Percentiles rank a stretch among this genome's conserved stretches.
These are phyloP conservation scores for Pseudogymnoascus sp. DNA, from an alignment of 2,329 filamentous ascomycete species.

Conservation along the genomic window DNA sequence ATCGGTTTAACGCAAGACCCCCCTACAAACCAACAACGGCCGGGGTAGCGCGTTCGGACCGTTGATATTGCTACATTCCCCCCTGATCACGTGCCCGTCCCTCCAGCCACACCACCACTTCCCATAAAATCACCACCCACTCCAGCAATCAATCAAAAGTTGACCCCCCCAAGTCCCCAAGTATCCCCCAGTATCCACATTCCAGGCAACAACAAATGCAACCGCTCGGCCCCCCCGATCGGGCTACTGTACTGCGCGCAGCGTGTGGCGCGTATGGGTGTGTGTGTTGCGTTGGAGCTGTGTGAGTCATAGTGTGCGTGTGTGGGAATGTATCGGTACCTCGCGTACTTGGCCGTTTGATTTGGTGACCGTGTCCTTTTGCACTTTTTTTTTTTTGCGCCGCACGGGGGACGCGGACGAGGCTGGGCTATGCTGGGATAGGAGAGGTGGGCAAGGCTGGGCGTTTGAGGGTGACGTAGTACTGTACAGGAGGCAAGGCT, in stretches of 20 bases:
- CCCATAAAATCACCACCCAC: too few relatives aligned
- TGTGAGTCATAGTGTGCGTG: background rate
- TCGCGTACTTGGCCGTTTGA: background rate
- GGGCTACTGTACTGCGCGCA: background rate
- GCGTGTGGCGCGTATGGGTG: background rate
- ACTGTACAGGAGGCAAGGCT: background rate
- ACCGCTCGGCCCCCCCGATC: constrained; percentile 5
- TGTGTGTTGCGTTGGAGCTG: background rate
- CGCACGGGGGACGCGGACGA: background rate
- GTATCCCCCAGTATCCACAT: background rate
- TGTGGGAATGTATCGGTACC: background rate
- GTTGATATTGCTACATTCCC: too few relatives aligned
- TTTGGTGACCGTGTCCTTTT: background rate
- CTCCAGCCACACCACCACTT: too few relatives aligned
- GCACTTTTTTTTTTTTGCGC: background rate
- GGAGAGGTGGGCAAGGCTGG: background rate
- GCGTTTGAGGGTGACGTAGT: background rate
- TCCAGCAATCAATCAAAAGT: too few relatives aligned
- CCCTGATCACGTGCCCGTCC: too few relatives aligned
- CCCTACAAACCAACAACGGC: too few relatives aligned
- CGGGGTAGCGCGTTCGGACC: too few relatives aligned
- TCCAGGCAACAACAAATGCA: constrained; percentile 3
- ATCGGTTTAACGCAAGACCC: too few relatives aligned
- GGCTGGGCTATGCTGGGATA: background rate
- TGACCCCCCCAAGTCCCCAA: too few relatives aligned